Evolutionary conservation across 345 rosid genomes (phyloP).

Genomic region (Heritiera littoralis): DNA sequence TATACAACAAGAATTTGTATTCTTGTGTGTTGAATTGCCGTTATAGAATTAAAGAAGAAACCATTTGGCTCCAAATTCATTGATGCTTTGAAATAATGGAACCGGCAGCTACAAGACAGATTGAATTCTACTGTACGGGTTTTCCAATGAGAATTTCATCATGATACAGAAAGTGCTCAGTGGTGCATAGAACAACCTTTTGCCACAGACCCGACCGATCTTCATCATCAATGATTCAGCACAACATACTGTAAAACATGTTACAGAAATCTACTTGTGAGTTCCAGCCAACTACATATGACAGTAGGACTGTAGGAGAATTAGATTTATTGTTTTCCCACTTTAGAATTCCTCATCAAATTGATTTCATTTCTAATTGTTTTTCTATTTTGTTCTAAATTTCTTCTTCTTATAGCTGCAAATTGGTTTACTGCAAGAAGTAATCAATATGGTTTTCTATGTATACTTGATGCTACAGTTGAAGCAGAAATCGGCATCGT

Average conservation of each 20-base stretch:
- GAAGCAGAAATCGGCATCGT: too few relatives aligned
- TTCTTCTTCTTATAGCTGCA: too few relatives aligned
- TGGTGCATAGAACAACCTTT: not conserved
- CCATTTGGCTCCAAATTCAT: conserved; percentile 20
- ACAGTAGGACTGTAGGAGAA: not conserved
- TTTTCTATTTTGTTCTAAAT: too few relatives aligned
- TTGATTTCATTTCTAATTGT: too few relatives aligned
- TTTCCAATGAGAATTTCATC: conserved; percentile 19
- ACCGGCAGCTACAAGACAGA: conserved; percentile 30
- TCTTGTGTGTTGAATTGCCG: conserved; percentile 15
- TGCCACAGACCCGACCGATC: not conserved
- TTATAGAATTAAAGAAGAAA: not conserved
- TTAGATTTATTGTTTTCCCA: too few relatives aligned
- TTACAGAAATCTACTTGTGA: not conserved
- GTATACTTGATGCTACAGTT: too few relatives aligned
- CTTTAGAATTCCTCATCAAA: too few relatives aligned
- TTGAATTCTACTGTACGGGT: conserved; percentile 1
- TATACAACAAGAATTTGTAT: conserved; percentile 34
- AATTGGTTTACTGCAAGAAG: too few relatives aligned
- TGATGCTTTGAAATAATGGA: not conserved
- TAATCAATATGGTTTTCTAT: too few relatives aligned
- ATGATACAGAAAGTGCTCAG: not conserved
- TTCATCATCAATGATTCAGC: not conserved
- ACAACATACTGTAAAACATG: not conserved
- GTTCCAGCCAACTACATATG: not conserved